Evolutionary conservation across 768 basidiomycete genomes (phyloP), one percentile per base, ranked within the genome.

Genomic region (Sporobolomyces phaffii): DNA sequence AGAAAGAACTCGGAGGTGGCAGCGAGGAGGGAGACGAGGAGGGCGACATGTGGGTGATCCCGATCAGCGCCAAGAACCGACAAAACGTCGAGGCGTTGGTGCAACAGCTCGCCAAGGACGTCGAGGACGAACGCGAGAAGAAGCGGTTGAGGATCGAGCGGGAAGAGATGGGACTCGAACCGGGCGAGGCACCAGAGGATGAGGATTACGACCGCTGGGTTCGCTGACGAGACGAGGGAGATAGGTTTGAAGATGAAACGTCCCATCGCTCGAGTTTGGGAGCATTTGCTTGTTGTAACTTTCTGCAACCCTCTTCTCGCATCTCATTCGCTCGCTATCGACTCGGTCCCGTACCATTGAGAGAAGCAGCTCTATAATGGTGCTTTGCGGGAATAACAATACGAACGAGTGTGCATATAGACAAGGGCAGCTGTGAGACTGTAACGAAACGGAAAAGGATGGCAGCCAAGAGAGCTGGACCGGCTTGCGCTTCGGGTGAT

Each of bases 31-130:
- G 1, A 80, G 83, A 66, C 82, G 86, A 81, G 22, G n/a, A 22
- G 20, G 5, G 33, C 24, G 47, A 48, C 47, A 45, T 45, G 60
- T 73, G 63, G 69, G 85, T 96, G 28, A 82, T 96, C 5, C 88
- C 91, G 0, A 80, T 86, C 17, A 92, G 90, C 28, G 94, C 87
- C 18, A 96, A 93, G 80, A 89, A 81, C 76, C 85, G 85, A 68
- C 84, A 90, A 77, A 97, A 97, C 74, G 73, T 96, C 75, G 78
- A 79, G 45, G 84, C 81, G 75, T 82, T 88, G 15, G 88, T 96
- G 3, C 78, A 77, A 15, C 76, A 86, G 62, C 84, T 97, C 82
- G 82, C 84, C 62, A 76, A 77, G 36, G 88, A 89, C 74, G 86
- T 92, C 66, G 84, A 83, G 76, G 87, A 86, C 86, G 80, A 82